Evolutionary conservation across 2,329 filamentous ascomycete genomes (phyloP).

Genomic region (Cercospora janseana): DNA sequence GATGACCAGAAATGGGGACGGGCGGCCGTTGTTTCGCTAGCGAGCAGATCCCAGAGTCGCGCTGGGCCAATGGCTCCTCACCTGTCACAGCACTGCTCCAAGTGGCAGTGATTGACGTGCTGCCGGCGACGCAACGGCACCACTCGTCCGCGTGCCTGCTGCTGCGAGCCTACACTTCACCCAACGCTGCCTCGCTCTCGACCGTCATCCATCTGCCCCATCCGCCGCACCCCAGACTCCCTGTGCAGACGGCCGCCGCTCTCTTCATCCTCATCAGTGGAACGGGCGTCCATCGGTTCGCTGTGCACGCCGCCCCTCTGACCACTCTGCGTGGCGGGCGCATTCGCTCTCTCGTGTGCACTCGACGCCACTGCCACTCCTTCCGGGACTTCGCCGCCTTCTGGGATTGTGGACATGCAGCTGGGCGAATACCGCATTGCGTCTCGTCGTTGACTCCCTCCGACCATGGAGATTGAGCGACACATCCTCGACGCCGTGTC

Average conservation of each 20-base stretch:
- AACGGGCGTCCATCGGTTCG: too few relatives aligned
- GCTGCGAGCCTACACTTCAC: too few relatives aligned
- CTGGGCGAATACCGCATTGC: background rate
- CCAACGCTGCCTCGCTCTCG: too few relatives aligned
- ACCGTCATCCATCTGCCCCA: too few relatives aligned
- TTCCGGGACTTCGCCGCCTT: background rate
- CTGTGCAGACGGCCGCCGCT: slow-evolving; percentile 8
- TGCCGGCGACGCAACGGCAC: too few relatives aligned
- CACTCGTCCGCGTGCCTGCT: too few relatives aligned
- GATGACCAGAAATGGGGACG: background rate
- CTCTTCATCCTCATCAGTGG: slow-evolving; percentile 6
- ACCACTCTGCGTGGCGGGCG: background rate
- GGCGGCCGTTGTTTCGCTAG: slow-evolving; percentile 18
- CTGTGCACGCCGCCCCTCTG: too few relatives aligned
- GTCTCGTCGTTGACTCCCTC: background rate
- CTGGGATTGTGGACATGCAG: slow-evolving; percentile 1
- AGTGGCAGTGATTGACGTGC: too few relatives aligned
- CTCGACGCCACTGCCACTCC: background rate
- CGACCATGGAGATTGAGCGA: slow-evolving; percentile 29
- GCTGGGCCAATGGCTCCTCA: slow-evolving; percentile 19
- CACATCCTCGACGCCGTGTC: slow-evolving; percentile 28
- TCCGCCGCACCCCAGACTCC: slow-evolving; percentile 16
- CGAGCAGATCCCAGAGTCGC: slow-evolving; percentile 20
- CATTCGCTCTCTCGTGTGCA: background rate
- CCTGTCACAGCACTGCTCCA: too few relatives aligned